Evolutionary conservation across 768 basidiomycete species (phyloP).

Genomic region (Tricholoma bakamatsutake): DNA sequence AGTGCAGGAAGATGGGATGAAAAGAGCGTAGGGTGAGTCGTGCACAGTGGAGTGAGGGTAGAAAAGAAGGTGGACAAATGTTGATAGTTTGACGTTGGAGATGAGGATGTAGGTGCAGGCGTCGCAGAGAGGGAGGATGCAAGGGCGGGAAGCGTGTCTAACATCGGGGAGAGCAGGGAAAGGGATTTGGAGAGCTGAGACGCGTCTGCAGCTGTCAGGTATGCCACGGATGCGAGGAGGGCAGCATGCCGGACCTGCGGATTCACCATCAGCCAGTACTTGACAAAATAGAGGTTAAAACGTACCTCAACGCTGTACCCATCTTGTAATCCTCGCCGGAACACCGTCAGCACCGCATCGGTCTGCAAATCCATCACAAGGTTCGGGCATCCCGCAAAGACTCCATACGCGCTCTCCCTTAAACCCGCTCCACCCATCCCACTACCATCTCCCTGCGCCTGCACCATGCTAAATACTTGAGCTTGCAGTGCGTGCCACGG

Average conservation of each 20-base stretch:
- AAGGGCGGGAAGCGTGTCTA: slow-evolving; percentile 64
- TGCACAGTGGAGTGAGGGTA: slow-evolving; percentile 65
- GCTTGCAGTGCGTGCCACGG: slow-evolving; percentile 81
- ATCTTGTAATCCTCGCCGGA: slow-evolving; percentile 67
- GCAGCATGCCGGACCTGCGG: slow-evolving; percentile 67
- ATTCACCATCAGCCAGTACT: neutral
- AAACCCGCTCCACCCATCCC: slow-evolving; percentile 22
- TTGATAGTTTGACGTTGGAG: slow-evolving; percentile 29
- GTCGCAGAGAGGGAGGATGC: slow-evolving; percentile 29
- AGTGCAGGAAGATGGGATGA: slow-evolving; percentile 63
- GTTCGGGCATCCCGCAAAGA: slow-evolving; percentile 72
- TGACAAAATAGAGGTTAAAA: neutral
- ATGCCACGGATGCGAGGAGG: slow-evolving; percentile 63
- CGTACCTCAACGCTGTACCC: slow-evolving; percentile 53
- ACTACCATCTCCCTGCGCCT: slow-evolving; percentile 20
- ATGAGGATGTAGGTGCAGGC: slow-evolving; percentile 17
- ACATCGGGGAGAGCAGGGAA: slow-evolving; percentile 62
- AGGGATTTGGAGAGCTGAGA: slow-evolving; percentile 57
- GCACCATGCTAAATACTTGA: slow-evolving; percentile 63
- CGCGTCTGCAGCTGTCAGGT: slow-evolving; percentile 56
- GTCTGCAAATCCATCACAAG: slow-evolving; percentile 72
- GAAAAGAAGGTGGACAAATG: slow-evolving; percentile 62
- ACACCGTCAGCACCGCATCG: slow-evolving; percentile 59
- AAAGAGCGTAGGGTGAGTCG: slow-evolving; percentile 67
- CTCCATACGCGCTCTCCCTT: slow-evolving; percentile 60